Evolutionary conservation across 2,329 filamentous ascomycete species (phyloP).

Genomic region (Venturia carpophila): DNA sequence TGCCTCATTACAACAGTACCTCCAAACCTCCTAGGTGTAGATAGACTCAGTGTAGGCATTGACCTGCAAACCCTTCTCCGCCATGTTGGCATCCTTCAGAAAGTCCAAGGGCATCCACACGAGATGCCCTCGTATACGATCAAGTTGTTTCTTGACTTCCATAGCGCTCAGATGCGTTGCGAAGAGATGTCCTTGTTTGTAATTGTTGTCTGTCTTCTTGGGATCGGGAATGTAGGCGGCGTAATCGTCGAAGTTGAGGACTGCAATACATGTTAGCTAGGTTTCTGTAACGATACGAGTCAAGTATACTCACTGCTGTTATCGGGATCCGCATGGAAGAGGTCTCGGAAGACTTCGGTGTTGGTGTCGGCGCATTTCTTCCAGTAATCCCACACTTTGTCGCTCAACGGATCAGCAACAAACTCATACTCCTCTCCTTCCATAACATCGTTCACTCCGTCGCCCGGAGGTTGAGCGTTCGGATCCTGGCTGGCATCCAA

Average conservation of each 20-base stretch:
- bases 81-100: conserved; percentile 76
- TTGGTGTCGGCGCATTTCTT: conserved; percentile 60
- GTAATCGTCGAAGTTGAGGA: conserved; percentile 87
- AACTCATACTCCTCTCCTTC: conserved; percentile 59
- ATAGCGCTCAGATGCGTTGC: conserved; percentile 60
- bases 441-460: conserved; percentile 64
- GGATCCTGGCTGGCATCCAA: conserved; percentile 56
- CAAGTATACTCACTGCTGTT: conserved; percentile 54
- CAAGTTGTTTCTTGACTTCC: conserved; percentile 67
- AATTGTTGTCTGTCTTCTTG: conserved; percentile 48
- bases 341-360: conserved; percentile 65
- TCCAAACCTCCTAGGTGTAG: conserved; percentile 51
- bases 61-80: conserved; percentile 76
- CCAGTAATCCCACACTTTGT: conserved; percentile 58
- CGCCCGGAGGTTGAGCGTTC: conserved; percentile 69
- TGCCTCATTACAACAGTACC: not conserved
- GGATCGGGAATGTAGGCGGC: conserved; percentile 60
- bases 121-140: conserved; percentile 75
- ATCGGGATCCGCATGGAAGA: conserved; percentile 86
- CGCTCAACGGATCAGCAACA: conserved; percentile 52
- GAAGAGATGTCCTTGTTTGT: conserved; percentile 77
- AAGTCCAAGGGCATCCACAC: conserved; percentile 96
- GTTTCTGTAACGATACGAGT: not conserved
- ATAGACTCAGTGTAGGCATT: conserved; percentile 84
- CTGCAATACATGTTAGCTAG: conserved; percentile 30